Conservation (phyloP, 1,139 yeast species). For the Geotrichum klebahnii region DNA sequence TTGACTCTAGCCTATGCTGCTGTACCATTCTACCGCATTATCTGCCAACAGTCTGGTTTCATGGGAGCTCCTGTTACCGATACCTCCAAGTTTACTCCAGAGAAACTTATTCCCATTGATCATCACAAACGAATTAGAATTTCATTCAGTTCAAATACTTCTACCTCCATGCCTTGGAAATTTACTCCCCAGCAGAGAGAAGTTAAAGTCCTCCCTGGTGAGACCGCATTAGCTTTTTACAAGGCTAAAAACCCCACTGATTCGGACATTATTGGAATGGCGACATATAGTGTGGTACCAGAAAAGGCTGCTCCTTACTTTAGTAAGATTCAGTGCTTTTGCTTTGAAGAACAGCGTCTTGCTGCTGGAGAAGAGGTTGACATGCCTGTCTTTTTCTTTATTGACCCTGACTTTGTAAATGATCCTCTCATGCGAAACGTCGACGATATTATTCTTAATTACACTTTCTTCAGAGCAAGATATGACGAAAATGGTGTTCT, state of each 20-base stretch:
- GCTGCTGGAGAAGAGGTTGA: slow-evolving; percentile 97
- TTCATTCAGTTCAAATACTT: slow-evolving; percentile 86
- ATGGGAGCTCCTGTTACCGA: slow-evolving; percentile 96
- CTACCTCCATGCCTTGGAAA: slow-evolving; percentile 91
- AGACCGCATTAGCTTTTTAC: slow-evolving; percentile 93
- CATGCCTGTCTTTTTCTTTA: slow-evolving; percentile 97
- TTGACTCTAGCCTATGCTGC: slow-evolving; percentile 84
- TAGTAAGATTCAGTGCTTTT: slow-evolving; percentile 94
- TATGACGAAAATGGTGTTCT: slow-evolving; percentile 28
- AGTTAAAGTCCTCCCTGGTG: slow-evolving; percentile 93
- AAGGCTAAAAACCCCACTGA: slow-evolving; percentile 82
- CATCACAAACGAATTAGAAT: slow-evolving; percentile 76
- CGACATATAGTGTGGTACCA: slow-evolving; percentile 93
- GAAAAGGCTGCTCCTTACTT: slow-evolving; percentile 95
- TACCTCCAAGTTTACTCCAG: slow-evolving; percentile 71
- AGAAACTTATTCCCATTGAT: slow-evolving; percentile 82
- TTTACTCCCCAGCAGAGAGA: slow-evolving; percentile 93
- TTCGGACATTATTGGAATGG: slow-evolving; percentile 95
- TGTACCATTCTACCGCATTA: slow-evolving; percentile 85
- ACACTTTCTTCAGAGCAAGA: slow-evolving; percentile 68
- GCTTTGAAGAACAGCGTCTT: slow-evolving; percentile 93
- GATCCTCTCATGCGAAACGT: slow-evolving; percentile 92
- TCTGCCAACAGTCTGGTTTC: slow-evolving; percentile 94
- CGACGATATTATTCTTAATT: slow-evolving; percentile 85
- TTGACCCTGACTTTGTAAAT: slow-evolving; percentile 94